Conservation (phyloP, 805 yeast genomes). For the Candida morakotiae region DNA sequence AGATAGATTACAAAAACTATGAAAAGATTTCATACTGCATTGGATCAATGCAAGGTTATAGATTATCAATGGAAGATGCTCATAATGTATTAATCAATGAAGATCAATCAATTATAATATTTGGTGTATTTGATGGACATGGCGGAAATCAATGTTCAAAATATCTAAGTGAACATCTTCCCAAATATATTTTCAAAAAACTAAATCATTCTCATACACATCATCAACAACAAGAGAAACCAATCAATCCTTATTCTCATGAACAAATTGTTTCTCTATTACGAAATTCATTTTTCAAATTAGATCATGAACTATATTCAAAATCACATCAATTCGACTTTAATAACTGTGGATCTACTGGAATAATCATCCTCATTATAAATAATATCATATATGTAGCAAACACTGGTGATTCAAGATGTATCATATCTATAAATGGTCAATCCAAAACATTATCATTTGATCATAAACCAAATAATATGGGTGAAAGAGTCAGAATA, state of each 20-base stretch:
- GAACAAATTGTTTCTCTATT: neutral
- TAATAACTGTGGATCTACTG: slow-evolving; percentile 41
- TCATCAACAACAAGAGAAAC: neutral
- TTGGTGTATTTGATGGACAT: slow-evolving; percentile 81
- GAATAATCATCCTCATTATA: slow-evolving; percentile 28
- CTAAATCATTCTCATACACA: slow-evolving; percentile 12
- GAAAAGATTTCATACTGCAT: slow-evolving; percentile 52
- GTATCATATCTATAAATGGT: slow-evolving; percentile 53
- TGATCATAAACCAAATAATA: slow-evolving; percentile 41
- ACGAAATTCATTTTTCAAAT: slow-evolving; percentile 30
- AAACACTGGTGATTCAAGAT: slow-evolving; percentile 75
- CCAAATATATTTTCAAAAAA: slow-evolving; percentile 24
- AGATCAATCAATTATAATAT: slow-evolving; percentile 42
- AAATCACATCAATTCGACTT: slow-evolving; percentile 15
- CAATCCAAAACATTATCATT: slow-evolving; percentile 53
- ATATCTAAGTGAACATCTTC: slow-evolving; percentile 44
- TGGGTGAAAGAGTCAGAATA: slow-evolving; percentile 42
- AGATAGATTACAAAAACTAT: slow-evolving; percentile 44
- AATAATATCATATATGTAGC: slow-evolving; percentile 49
- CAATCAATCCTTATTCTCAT: neutral
- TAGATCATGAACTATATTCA: slow-evolving; percentile 27
- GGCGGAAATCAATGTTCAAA: slow-evolving; percentile 67
- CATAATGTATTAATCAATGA: slow-evolving; percentile 51
- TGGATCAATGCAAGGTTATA: slow-evolving; percentile 77
- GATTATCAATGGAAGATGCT: slow-evolving; percentile 75